These are phyloP conservation scores for Cladophialophora chaetospira DNA, from an alignment of 2,329 filamentous ascomycete genomes.

Conservation along the genomic window DNA sequence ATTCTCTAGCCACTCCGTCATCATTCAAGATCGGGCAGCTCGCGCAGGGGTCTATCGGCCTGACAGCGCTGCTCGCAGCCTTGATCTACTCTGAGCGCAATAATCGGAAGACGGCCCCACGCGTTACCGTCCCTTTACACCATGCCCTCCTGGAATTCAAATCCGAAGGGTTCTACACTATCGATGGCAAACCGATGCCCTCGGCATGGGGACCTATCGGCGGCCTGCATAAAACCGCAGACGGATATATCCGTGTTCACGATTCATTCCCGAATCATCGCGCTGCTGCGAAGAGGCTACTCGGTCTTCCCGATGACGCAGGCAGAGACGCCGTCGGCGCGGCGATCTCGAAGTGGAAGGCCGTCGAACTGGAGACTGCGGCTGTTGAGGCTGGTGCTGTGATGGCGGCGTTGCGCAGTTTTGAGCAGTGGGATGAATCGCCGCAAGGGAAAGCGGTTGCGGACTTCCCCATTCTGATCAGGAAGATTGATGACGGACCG, in stretches of 20 bases:
- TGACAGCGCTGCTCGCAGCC: slow-evolving; percentile 55
- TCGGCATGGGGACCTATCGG: slow-evolving; percentile 50
- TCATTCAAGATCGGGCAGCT: slow-evolving; percentile 59
- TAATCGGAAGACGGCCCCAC: slow-evolving; percentile 34
- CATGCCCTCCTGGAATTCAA: slow-evolving; percentile 57
- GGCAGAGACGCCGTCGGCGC: slow-evolving; percentile 44
- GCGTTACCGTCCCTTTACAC: slow-evolving; percentile 47
- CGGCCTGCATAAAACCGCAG: slow-evolving; percentile 54
- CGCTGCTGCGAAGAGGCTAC: slow-evolving; percentile 45
- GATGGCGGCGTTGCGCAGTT: slow-evolving; percentile 54
- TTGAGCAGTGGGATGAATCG: slow-evolving; percentile 54
- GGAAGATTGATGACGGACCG: slow-evolving; percentile 36
- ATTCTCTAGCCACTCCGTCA: slow-evolving; percentile 41
- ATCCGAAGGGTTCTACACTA: slow-evolving; percentile 53
- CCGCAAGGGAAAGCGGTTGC: slow-evolving; percentile 50
- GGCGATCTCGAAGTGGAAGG: slow-evolving; percentile 45
- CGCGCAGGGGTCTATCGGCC: slow-evolving; percentile 55
- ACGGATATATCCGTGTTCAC: slow-evolving; percentile 59
- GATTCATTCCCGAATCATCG: slow-evolving; percentile 57
- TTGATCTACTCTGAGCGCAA: slow-evolving; percentile 46
- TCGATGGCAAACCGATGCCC: slow-evolving; percentile 43
- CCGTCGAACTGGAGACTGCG: slow-evolving; percentile 52
- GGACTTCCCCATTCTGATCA: slow-evolving; percentile 51
- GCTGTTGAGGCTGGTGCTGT: slow-evolving; percentile 47
- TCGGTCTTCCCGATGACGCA: slow-evolving; percentile 43